Evolutionary conservation across 192 early-diverging fungal genomes (phyloP), one percentile per base, ranked within the genome.

Genomic region (Phycomyces nitens): DNA sequence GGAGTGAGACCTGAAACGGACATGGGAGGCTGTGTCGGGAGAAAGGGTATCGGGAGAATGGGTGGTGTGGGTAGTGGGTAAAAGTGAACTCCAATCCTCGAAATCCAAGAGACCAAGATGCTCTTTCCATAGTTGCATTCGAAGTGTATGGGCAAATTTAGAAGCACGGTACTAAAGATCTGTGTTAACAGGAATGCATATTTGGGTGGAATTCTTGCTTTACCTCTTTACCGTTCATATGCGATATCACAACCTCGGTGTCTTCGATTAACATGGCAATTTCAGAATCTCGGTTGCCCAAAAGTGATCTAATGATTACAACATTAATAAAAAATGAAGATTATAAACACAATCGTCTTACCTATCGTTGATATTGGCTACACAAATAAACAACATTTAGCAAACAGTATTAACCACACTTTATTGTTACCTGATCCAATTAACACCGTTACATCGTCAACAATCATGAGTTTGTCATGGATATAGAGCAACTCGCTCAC

Each of bases 401-500:
- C 24, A n/a, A 42, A 26, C 22, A 11, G 24, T 18, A 5, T 34
- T 23, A 24, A 11, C 41, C n/a, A 20, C 3, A 18, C 29, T 49
- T 40, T 9, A 27, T 23, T 27, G 20, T 53, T 67, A 72, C 70
- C 70, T 40, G 89, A 92, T 10, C 94, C 94, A 76, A 89, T 85
- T 22, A 95, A 78, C 27, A 92, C 89, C 56, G 84, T 85, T n/a
- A 82, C 81, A 66, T 95, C 94, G 63, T 95, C 94, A 9, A 93
- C 84, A 68, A 95, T 92, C 88, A 95, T 86, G 41, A 92, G 73
- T 65, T 94, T 89, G 63, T 86, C 88, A 77, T 95, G 93, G 47
- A 95, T 84, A 68, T 95, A 95, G 41, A 95, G 70, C 58, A 89
- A 81, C 73, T 95, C 93, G 1, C 91, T 89, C 0, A 95, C 88